phyloP scores from a whole-genome alignment of 371 early-diverging fungal species.

The Mortierella sp. region DNA sequence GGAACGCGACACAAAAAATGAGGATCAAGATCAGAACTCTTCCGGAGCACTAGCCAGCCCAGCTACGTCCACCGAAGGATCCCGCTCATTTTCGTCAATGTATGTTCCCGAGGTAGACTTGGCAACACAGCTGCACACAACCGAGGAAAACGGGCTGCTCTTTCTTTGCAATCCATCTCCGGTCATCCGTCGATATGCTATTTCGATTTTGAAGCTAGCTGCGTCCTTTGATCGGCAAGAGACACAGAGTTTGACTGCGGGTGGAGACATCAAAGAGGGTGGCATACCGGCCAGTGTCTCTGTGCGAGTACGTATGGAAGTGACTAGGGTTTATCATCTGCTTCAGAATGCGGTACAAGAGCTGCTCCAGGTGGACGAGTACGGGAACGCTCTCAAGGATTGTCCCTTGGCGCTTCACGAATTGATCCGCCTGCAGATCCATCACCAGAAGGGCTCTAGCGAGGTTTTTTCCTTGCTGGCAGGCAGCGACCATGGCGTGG shows the following conservation, averaged over 20 bases:
- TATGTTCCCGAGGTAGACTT: conserved; percentile 59
- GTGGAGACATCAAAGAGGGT: conserved; percentile 19
- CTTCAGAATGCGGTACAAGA: conserved; percentile 62
- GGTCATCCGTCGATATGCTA: conserved; percentile 66
- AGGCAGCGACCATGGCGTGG: conserved; percentile 62
- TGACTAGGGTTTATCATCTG: conserved; percentile 57
- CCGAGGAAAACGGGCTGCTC: conserved; percentile 81
- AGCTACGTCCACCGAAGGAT: conserved; percentile 28
- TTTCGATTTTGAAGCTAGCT: conserved; percentile 69
- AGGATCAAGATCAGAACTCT: conserved; percentile 6
- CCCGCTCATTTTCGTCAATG: conserved; percentile 37
- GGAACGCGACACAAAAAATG: conserved; percentile 11
- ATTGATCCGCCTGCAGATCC: conserved; percentile 61
- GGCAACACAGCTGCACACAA: conserved; percentile 69
- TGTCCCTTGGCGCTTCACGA: conserved; percentile 58
- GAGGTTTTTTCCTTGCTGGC: conserved; percentile 57
- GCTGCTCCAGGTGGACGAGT: conserved; percentile 65
- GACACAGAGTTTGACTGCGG: not conserved
- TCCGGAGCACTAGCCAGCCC: conserved; percentile 16
- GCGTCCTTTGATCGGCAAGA: conserved; percentile 62
- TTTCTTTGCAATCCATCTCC: conserved; percentile 76
- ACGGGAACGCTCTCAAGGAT: conserved; percentile 59
- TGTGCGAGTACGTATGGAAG: conserved; percentile 38
- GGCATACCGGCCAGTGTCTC: conserved; percentile 42
- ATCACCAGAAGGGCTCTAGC: conserved; percentile 60